Evolutionary conservation across 1,284 basidiomycete genomes (phyloP).

Genomic region (Bjerkandera adusta): DNA sequence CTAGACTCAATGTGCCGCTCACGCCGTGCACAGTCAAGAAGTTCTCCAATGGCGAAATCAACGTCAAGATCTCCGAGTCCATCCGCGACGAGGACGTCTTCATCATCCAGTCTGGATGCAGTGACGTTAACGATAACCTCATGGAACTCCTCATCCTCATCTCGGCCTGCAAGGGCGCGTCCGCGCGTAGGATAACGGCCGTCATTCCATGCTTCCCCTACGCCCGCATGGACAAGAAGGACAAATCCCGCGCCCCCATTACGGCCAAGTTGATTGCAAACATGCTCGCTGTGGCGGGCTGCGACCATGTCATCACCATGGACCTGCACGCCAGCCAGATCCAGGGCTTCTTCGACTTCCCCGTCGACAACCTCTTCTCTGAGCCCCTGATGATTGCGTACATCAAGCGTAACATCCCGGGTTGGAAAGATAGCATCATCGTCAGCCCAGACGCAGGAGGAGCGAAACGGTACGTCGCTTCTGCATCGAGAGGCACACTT

Average conservation of each 20-base stretch:
- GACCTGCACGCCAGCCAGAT: conserved; percentile 98
- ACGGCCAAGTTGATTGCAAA: conserved; percentile 98
- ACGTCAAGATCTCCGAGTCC: conserved; percentile 90
- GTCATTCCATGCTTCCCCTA: conserved; percentile 99
- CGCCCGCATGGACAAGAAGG: conserved; percentile 97
- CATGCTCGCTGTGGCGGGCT: conserved; percentile 95
- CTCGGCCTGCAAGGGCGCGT: conserved; percentile 96
- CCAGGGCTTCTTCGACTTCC: conserved; percentile 99
- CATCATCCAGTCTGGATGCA: conserved; percentile 86
- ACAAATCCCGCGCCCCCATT: conserved; percentile 94
- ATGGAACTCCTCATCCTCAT: conserved; percentile 93
- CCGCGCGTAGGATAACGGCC: conserved; percentile 94
- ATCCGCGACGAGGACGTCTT: conserved; percentile 98
- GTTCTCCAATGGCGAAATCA: conserved; percentile 95
- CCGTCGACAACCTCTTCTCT: conserved; percentile 94
- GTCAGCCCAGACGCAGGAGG: conserved; percentile 98
- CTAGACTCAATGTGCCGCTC: conserved; percentile 87
- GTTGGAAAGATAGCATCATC: conserved; percentile 89
- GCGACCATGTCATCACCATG: conserved; percentile 99
- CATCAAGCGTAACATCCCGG: conserved; percentile 86
- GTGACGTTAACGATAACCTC: conserved; percentile 80
- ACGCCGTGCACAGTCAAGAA: conserved; percentile 92
- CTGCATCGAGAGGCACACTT: neutral
- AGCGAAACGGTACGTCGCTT: conserved; percentile 81
- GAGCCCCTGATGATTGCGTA: conserved; percentile 87